Conservation (phyloP, 2,329 filamentous ascomycete genomes). For the Hymenoscyphus fructigenus region DNA sequence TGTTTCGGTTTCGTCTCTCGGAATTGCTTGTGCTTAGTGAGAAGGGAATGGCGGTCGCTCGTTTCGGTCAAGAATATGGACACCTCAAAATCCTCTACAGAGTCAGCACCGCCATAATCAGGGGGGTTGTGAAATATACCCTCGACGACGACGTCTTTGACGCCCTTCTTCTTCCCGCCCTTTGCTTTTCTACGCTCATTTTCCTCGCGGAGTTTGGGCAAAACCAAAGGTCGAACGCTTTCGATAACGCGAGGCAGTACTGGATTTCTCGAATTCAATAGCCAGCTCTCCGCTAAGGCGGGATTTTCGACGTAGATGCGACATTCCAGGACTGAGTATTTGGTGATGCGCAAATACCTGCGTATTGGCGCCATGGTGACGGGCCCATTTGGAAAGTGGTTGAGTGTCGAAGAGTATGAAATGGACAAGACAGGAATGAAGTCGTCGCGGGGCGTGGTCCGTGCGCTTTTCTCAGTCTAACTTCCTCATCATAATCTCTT, state of each 20-base stretch:
- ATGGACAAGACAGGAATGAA: not conserved
- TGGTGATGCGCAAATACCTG: constrained; percentile 86
- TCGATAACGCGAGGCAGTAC: constrained; percentile 81
- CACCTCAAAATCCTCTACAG: constrained; percentile 87
- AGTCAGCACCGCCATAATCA: constrained; percentile 19
- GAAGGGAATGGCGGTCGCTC: constrained; percentile 77
- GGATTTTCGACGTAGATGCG: constrained; percentile 96
- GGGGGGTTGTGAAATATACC: constrained; percentile 48
- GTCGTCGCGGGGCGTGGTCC: too few species aligned
- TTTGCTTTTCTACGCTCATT: constrained; percentile 58
- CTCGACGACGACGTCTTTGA: constrained; percentile 84
- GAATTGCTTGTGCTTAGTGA: constrained; percentile 82
- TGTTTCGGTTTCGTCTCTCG: constrained; percentile 51
- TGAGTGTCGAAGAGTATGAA: not conserved
- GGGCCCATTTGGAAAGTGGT: not conserved
- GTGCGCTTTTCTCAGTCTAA: not conserved
- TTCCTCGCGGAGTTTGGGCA: constrained; percentile 90
- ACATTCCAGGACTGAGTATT: constrained; percentile 92
- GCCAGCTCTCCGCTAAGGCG: constrained; percentile 76
- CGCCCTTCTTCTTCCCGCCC: constrained; percentile 65
- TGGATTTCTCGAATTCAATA: constrained; percentile 73
- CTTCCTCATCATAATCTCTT: not conserved
- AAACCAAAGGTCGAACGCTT: constrained; percentile 78
- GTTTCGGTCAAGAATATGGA: constrained; percentile 90
- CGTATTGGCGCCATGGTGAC: constrained; percentile 77